These are phyloP conservation scores for Alternaria arbusti DNA, from an alignment of 2,329 filamentous ascomycete genomes.

Conservation along the genomic window DNA sequence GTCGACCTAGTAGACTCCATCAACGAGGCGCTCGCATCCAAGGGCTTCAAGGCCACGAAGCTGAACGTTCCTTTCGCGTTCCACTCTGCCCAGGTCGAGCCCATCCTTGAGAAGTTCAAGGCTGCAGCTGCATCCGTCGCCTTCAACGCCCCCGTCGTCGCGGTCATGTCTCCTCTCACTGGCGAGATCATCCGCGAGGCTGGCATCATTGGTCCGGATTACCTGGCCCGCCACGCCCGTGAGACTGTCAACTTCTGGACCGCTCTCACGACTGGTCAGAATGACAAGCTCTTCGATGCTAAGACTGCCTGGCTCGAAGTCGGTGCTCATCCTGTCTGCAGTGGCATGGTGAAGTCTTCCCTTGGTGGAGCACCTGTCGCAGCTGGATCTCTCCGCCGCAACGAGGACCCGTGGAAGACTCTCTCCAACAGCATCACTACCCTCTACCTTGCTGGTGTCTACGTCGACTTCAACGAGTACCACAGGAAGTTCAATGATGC, in stretches of 20 bases:
- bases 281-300: slow-evolving; percentile 66
- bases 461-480: slow-evolving; percentile 74
- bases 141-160: slow-evolving; percentile 65
- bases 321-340: slow-evolving; percentile 75
- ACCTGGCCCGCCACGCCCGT: slow-evolving; percentile 69
- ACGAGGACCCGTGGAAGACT: slow-evolving; percentile 69
- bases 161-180: slow-evolving; percentile 71
- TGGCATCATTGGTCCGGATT: slow-evolving; percentile 64
- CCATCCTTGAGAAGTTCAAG: slow-evolving; percentile 67
- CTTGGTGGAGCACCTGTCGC: slow-evolving; percentile 62
- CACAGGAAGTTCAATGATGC: slow-evolving; percentile 66
- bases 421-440: slow-evolving; percentile 64
- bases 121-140: slow-evolving; percentile 59
- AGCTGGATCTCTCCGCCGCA: slow-evolving; percentile 67
- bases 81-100: slow-evolving; percentile 70
- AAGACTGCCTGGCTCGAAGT: slow-evolving; percentile 75
- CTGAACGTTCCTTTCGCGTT: slow-evolving; percentile 72
- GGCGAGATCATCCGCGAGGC: slow-evolving; percentile 65
- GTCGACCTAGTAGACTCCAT: slow-evolving; percentile 65
- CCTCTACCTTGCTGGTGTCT: slow-evolving; percentile 67
- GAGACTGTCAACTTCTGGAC: slow-evolving; percentile 73
- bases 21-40: slow-evolving; percentile 55
- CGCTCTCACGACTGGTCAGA: slow-evolving; percentile 65
- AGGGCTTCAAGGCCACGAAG: slow-evolving; percentile 66
- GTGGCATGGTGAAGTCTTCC: slow-evolving; percentile 70